Base-by-base conservation (phyloP, 2,329 filamentous ascomycete genomes). In the Xylaria sp. region DNA sequence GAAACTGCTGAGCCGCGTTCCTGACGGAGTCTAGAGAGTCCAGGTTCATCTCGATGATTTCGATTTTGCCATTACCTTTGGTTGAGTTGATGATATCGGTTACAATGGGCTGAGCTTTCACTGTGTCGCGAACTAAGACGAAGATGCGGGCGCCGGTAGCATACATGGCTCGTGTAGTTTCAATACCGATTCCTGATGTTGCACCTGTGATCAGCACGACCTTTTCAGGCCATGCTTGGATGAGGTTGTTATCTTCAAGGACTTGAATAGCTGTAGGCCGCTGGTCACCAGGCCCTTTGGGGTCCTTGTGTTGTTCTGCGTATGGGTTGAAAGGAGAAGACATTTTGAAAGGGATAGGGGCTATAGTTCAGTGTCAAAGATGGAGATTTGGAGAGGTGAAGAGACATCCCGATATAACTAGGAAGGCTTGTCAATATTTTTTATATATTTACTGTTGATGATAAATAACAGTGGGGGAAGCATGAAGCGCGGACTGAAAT, bases 201-300 rank as follows among this genome's bases (percentile, higher is more conserved):
- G 74, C 75, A 4, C 84, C 84, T 0, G 84, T 85, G 64, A 85
- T 80, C 21, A 85, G 68, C 8, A 82, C 75, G 16, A 81, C 79
- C 68, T 82, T 82, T 55, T 75, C 79, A 1, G 67, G 60, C 35
- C 81, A 77, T 23, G 75, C 80, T 54, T 77, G 78, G 8, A 77
- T 69, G 47, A 74, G 72, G 12, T 70, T 63, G 29, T 83, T 79
- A 60, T 83, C 81, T 32, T 78, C 65, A 57, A 84, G 66, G 42
- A 84, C 79, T 58, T 82, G 77, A 0, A 81, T 59, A 3, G 82
- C 82, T 1, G 81, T 83, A 16, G 82, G 82, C 2, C 81, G 78
- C 29, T 75, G 72, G 68, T 83, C 82, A 1, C 81, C 81, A 1
- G 80, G 77, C 0, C 81, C 82, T 3, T 68, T 65, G 4, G 72